Percentiles rank a stretch among this genome's conserved stretches.
Conservation (phyloP, 2,329 filamentous ascomycete species). For the Cylindrodendrum hubeiense region DNA sequence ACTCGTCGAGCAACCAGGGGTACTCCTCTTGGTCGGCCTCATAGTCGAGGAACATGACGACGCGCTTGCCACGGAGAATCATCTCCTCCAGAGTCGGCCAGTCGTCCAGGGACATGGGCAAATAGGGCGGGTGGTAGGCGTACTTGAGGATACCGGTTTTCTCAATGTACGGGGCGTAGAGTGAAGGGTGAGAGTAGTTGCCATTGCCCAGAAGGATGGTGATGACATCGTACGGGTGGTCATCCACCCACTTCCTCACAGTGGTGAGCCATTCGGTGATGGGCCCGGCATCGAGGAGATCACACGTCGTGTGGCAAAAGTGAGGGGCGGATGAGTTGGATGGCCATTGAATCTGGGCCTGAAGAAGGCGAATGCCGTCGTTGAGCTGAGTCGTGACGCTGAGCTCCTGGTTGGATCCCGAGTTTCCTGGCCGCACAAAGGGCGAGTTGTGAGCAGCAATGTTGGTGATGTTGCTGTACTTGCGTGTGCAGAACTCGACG, state of each 20-base stretch:
- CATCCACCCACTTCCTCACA: slow-evolving; percentile 79
- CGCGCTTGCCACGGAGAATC: slow-evolving; percentile 77
- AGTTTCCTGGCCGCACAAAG: slow-evolving; percentile 77
- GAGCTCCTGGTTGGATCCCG: slow-evolving; percentile 80
- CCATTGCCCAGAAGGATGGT: slow-evolving; percentile 89
- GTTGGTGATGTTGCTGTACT: slow-evolving; percentile 85
- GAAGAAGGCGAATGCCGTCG: slow-evolving; percentile 77
- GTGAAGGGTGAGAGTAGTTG: slow-evolving; percentile 73
- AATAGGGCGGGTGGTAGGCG: slow-evolving; percentile 77
- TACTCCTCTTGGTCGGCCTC: slow-evolving; percentile 81
- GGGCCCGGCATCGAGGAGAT: slow-evolving; percentile 83
- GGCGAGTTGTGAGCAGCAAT: slow-evolving; percentile 86
- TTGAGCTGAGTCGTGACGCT: slow-evolving; percentile 78
- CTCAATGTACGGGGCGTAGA: slow-evolving; percentile 78
- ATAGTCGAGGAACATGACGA: slow-evolving; percentile 88
- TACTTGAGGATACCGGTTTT: slow-evolving; percentile 79
- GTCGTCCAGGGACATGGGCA: slow-evolving; percentile 78
- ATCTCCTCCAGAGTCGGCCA: slow-evolving; percentile 88
- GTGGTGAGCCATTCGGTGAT: slow-evolving; percentile 78
- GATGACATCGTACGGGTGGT: slow-evolving; percentile 87
- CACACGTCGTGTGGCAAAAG: slow-evolving; percentile 89
- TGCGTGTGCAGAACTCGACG: slow-evolving; percentile 79
- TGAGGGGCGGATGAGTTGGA: slow-evolving; percentile 66
- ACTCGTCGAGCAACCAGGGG: slow-evolving; percentile 90
- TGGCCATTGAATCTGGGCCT: slow-evolving; percentile 73